These are phyloP conservation scores for Moricandia arvensis DNA, from an alignment of 345 rosid genomes.

Conservation along the genomic window DNA sequence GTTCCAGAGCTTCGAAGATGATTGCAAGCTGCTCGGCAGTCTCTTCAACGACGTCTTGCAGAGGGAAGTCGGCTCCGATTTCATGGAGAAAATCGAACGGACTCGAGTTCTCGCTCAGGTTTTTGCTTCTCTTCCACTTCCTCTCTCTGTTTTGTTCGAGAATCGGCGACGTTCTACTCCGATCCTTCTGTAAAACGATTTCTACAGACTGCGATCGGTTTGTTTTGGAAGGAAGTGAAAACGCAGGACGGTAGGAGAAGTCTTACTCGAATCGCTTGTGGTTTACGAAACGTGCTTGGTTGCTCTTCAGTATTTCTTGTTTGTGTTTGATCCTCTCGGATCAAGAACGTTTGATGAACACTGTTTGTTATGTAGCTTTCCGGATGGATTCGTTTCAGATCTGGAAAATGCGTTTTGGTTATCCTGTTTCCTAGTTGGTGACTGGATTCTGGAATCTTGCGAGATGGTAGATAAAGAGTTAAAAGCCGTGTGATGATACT, in stretches of 20 bases:
- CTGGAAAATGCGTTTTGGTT: background rate
- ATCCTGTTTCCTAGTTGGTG: background rate
- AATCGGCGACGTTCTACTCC: background rate
- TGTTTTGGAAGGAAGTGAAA: background rate
- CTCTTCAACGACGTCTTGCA: constrained; percentile 85
- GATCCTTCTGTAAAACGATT: background rate
- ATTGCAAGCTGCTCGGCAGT: constrained; percentile 84
- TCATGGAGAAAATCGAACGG: constrained; percentile 79
- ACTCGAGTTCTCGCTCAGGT: constrained; percentile 86
- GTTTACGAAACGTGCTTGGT: constrained; percentile 11
- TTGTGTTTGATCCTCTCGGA: background rate
- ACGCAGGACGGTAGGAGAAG: too few species aligned
- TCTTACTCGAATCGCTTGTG: constrained; percentile 15
- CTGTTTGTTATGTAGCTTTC: background rate
- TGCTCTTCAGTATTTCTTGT: background rate
- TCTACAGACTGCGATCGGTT: constrained; percentile 1
- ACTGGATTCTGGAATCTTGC: background rate
- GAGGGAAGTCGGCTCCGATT: constrained; percentile 59
- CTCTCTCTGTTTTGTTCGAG: background rate
- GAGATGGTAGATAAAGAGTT: background rate
- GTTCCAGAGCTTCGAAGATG: constrained; percentile 91
- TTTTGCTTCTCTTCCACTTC: background rate
- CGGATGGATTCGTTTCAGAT: background rate
- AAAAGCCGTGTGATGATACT: background rate
- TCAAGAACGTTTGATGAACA: background rate